These are phyloP conservation scores for Eutrema salsugineum DNA, from an alignment of 441 rosid genomes.

Conservation along the genomic window DNA sequence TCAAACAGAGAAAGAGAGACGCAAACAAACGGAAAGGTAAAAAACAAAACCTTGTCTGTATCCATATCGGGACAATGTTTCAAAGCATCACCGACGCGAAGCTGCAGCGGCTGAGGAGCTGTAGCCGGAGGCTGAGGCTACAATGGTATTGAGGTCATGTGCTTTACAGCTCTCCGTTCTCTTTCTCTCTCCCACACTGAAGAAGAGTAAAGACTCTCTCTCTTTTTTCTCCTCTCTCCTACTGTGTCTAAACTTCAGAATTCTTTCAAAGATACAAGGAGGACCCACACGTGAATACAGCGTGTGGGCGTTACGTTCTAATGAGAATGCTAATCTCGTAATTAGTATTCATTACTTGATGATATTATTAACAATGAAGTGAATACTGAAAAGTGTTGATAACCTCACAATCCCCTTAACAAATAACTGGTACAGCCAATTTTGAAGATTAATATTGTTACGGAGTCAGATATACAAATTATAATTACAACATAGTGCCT, in stretches of 20 bases:
- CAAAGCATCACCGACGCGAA: slow-evolving; percentile 34
- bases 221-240: slow-evolving; percentile 2
- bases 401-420: neutral
- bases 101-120: slow-evolving; percentile 28
- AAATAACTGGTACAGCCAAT: neutral
- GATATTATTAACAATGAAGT: neutral
- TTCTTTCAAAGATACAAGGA: neutral
- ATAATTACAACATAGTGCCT: neutral
- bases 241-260: slow-evolving; percentile 9
- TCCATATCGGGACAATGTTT: slow-evolving; percentile 43
- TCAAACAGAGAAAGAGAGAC: neutral
- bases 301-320: neutral
- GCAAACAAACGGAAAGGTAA: neutral
- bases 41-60: slow-evolving; percentile 46
- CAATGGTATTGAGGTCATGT: slow-evolving; percentile 52
- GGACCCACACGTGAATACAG: neutral
- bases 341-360: neutral
- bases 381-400: neutral
- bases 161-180: slow-evolving; percentile 35
- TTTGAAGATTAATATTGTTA: neutral
- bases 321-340: neutral
- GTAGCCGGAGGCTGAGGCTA: slow-evolving; percentile 41
- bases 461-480: neutral
- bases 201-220: slow-evolving; percentile 23
- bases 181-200: slow-evolving; percentile 7